phyloP scores from a whole-genome alignment of 2,329 filamentous ascomycete species.

The Beauveria sp. region DNA sequence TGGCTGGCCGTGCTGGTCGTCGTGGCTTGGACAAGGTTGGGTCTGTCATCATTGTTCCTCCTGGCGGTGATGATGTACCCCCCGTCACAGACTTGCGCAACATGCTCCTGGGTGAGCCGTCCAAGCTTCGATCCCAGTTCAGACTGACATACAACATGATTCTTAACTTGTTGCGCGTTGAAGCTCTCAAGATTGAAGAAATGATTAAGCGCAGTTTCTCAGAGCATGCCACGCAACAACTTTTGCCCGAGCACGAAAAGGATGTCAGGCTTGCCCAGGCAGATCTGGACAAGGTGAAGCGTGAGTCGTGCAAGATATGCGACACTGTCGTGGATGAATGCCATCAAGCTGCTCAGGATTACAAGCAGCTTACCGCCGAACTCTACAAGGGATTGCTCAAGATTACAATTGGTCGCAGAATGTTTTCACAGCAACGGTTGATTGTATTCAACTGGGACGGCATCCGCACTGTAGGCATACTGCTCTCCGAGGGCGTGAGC shows the following conservation, averaged over 20 bases:
- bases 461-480: slow-evolving; percentile 71
- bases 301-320: slow-evolving; percentile 75
- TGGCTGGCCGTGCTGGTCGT: slow-evolving; percentile 91
- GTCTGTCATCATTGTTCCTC: slow-evolving; percentile 86
- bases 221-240: slow-evolving; percentile 90
- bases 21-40: slow-evolving; percentile 89
- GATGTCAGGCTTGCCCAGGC: slow-evolving; percentile 87
- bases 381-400: slow-evolving; percentile 67
- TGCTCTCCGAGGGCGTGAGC: slow-evolving; percentile 68
- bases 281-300: slow-evolving; percentile 81
- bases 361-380: slow-evolving; percentile 69
- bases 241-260: slow-evolving; percentile 92
- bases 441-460: slow-evolving; percentile 83
- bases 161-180: slow-evolving; percentile 85
- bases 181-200: slow-evolving; percentile 96
- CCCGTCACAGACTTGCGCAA: slow-evolving; percentile 74
- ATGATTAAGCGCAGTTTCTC: slow-evolving; percentile 99
- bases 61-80: slow-evolving; percentile 73
- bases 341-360: slow-evolving; percentile 75
- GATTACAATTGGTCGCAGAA: slow-evolving; percentile 75
- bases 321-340: slow-evolving; percentile 72
- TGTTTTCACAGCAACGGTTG: slow-evolving; percentile 69
- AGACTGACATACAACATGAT: slow-evolving; percentile 99
- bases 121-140: slow-evolving; percentile 93
- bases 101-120: slow-evolving; percentile 95